Base-by-base conservation (phyloP, 2,329 filamentous ascomycete species). In the Claviceps africana region DNA sequence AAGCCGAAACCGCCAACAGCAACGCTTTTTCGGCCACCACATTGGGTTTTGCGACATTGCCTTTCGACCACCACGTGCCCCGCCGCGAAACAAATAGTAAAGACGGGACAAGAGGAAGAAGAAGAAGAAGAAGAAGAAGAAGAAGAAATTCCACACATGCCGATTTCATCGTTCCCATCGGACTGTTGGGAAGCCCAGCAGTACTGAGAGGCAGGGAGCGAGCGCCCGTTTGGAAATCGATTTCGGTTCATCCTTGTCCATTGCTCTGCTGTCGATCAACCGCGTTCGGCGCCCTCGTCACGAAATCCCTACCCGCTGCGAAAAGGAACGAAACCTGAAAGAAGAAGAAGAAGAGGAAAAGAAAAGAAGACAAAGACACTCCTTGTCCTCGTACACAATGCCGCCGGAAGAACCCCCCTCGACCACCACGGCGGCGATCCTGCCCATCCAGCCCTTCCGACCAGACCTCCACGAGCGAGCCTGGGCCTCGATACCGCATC, bases 401-500 rank as follows among this genome's bases (percentile, higher is more conserved):
- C 37, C 49, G 47, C 51, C 48, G 43, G 31, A 31, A 28, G 48
- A 33, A 17, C 39, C 50, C 19, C 40, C 35, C 25, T 50, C 53
- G 30, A 33, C n/a, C 6, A 39, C 33, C 8, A 25, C 28, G 44
- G 51, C 39, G 22, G 33, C 28, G 15, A 52, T 55, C 17, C n/a
- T 35, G 22, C 70, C 76, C 22, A 70, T 82, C 15, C 65, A 72
- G 3, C 65, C 73, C 42, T 71, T 82, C 62, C 71, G 72, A 49
- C 78, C 75, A 37, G 74, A 80, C 59, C 73, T 84, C 46, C 75
- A 77, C 61, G 75, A 82, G 58, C 87, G 93, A 60, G 84, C 88
- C 61, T 98, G 93, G 93, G 81, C 82, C 57, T 88, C 87, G 21
- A 73, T 83, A 53, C 87, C 90, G 1, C 93, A 98, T 64, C 89